Evolutionary conservation across 768 basidiomycete species (phyloP), one percentile per base, ranked within the genome.

Genomic region (Serpula lacrymans): DNA sequence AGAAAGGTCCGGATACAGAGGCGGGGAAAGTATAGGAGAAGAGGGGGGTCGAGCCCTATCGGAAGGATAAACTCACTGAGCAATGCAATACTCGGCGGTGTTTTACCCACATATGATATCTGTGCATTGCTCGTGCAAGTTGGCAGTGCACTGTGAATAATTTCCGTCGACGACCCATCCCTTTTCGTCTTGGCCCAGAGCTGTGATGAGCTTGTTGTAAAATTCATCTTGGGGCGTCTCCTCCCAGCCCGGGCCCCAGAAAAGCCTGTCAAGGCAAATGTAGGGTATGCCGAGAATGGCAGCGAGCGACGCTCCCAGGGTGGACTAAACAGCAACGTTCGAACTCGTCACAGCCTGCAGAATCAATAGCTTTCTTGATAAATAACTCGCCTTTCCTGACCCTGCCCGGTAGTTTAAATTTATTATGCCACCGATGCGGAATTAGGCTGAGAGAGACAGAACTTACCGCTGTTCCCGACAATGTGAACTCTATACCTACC

Each of bases 11-110:
- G 68, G 39, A 64, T 47, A 43, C 74, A 51, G 18, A 83, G 49
- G 12, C 83, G 77, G 16, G 82, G 79, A 39, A 84, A 68, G 60
- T 84, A 85, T 8, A 75, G 57, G 7, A 63, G 13, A 24, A 84
- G 60, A 10, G 82, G 84, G 6, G 82, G 81, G 48, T 84, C 82
- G 16, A 85, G 62, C 84, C 84, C 82, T 85, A 26, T 16, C 20
- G 34, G n/a, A 46, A 6, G 7, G 6, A 22, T 17, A 37, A 25
- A 9, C 23, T 14, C 27, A 23, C 3, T 28, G 8, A 41, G 11
- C 34, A 24, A n/a, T 37, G 16, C 12, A 31, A 34, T 22, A 24
- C 20, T 28, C 22, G 35, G 13, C 1, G 16, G 25, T 33, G 2
- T 27, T 32, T 18, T n/a, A 60, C 69, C 33, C 42, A 80, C 79